Evolutionary conservation across 495 filamentous ascomycete species (phyloP).

Genomic region (Neurospora sp.): DNA sequence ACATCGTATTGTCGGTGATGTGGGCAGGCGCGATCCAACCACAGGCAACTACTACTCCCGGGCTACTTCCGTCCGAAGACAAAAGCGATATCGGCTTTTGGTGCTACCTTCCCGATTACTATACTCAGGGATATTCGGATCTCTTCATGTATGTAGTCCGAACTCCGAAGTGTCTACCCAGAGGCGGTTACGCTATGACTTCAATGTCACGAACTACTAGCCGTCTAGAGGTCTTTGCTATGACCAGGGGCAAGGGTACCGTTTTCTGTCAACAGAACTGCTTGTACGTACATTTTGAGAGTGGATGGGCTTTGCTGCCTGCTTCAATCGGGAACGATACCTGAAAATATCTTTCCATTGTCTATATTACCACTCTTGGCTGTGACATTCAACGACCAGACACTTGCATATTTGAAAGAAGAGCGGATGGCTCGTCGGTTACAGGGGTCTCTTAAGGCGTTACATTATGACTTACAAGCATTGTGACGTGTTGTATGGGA

Average conservation of each 20-base stretch:
- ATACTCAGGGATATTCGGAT: neutral
- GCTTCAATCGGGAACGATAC: neutral
- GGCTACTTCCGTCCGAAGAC: neutral
- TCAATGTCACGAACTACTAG: neutral
- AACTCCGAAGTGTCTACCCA: neutral
- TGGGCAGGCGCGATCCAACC: neutral
- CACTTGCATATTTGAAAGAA: neutral
- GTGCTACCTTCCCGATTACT: neutral
- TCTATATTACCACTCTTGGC: neutral
- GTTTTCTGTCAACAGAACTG: neutral
- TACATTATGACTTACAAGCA: neutral
- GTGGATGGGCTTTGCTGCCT: neutral
- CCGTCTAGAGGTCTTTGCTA: neutral
- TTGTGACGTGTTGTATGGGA: neutral
- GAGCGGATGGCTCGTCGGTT: neutral
- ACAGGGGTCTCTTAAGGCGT: neutral
- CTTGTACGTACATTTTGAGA: neutral
- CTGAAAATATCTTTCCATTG: neutral
- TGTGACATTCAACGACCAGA: neutral
- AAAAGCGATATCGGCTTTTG: neutral
- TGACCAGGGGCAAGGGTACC: neutral
- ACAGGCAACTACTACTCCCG: neutral
- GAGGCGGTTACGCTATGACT: neutral
- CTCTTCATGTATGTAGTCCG: neutral
- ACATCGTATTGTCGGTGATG: neutral